Evolutionary conservation across 2,329 filamentous ascomycete genomes (phyloP).

Genomic region (Pseudodiploospora longispora): DNA sequence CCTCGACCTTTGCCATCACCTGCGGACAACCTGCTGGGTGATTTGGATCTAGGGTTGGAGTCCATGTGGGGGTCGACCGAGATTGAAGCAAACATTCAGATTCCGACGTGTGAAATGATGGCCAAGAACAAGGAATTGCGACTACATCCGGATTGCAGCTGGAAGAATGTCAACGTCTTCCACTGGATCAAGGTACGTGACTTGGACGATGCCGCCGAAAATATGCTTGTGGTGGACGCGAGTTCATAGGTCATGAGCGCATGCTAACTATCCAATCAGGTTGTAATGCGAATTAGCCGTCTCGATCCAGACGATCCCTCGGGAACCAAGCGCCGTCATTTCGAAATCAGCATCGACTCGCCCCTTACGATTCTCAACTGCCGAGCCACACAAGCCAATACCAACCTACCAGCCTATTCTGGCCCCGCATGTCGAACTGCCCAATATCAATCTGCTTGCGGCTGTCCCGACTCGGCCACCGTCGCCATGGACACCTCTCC

Average conservation of each 20-base stretch:
- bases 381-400: slow-evolving; percentile 86
- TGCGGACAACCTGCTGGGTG: slow-evolving; percentile 68
- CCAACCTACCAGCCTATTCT: slow-evolving; percentile 70
- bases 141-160: slow-evolving; percentile 85
- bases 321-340: slow-evolving; percentile 70
- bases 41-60: slow-evolving; percentile 63
- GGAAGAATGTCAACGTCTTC: slow-evolving; percentile 86
- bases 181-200: slow-evolving; percentile 86
- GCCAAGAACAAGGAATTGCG: slow-evolving; percentile 57
- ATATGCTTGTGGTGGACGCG: no score
- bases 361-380: slow-evolving; percentile 91
- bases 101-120: slow-evolving; percentile 84
- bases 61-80: slow-evolving; percentile 79
- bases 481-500: slow-evolving; percentile 56
- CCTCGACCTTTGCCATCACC: slow-evolving; percentile 39
- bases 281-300: slow-evolving; percentile 86
- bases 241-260: background rate
- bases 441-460: slow-evolving; percentile 37
- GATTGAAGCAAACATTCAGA: slow-evolving; percentile 87
- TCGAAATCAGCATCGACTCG: slow-evolving; percentile 94
- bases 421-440: slow-evolving; percentile 42
- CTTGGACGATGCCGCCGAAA: background rate
- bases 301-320: slow-evolving; percentile 68
- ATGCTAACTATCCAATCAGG: slow-evolving; percentile 38
- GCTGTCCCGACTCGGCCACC: slow-evolving; percentile 47